These are phyloP conservation scores for Microbotryum scabiosae DNA, from an alignment of 1,284 basidiomycete species.

Conservation along the genomic window DNA sequence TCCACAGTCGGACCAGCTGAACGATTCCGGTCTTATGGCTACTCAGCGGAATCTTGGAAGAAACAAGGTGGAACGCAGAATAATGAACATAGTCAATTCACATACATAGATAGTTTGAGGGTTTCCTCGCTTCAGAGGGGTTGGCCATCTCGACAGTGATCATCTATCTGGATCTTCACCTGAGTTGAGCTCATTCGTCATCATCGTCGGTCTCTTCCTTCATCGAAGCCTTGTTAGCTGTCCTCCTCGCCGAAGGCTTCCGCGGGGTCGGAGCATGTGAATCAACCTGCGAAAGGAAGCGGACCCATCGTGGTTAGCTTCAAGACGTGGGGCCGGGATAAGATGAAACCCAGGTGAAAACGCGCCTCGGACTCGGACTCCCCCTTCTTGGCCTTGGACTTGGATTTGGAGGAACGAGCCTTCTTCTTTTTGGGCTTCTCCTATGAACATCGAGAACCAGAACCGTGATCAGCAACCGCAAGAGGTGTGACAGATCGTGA, in stretches of 20 bases:
- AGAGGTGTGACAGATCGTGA: not conserved
- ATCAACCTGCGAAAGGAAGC: not conserved
- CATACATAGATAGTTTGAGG: too few species aligned
- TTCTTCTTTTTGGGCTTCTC: constrained; percentile 8
- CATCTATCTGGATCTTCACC: too few species aligned
- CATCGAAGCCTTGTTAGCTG: constrained; percentile 6
- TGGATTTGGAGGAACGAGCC: not conserved
- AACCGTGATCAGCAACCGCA: not conserved
- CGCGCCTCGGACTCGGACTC: not conserved
- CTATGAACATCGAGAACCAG: not conserved
- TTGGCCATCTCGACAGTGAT: too few species aligned
- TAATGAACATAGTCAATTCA: too few species aligned
- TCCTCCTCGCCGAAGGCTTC: constrained; percentile 1
- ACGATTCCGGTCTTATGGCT: too few species aligned
- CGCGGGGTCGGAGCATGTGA: not conserved
- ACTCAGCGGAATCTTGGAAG: too few species aligned
- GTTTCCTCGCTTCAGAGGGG: too few species aligned
- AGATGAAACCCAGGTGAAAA: not conserved
- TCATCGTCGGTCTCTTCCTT: constrained; percentile 8
- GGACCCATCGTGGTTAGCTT: not conserved
- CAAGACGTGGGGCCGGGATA: not conserved
- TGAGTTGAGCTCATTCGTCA: not conserved
- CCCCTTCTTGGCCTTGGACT: not conserved
- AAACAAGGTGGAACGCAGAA: too few species aligned
- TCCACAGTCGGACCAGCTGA: too few species aligned